These are phyloP conservation scores for Chaetomiaceae sp. DNA, from an alignment of 2,329 filamentous ascomycete genomes.

Conservation along the genomic window DNA sequence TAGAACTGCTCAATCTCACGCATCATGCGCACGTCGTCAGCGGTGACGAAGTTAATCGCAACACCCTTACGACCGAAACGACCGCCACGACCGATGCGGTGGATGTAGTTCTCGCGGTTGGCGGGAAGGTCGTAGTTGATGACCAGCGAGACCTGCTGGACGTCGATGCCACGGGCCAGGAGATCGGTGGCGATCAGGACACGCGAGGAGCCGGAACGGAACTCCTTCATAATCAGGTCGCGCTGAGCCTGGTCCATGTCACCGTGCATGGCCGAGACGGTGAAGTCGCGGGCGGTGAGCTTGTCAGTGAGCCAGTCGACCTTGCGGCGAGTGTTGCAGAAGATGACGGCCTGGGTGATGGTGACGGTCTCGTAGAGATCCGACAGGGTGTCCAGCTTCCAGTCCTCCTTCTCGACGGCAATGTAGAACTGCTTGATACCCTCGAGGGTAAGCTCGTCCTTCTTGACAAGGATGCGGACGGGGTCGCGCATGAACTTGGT, in stretches of 20 bases:
- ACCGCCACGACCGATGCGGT: constrained; percentile 98
- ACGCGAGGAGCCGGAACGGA: constrained; percentile 97
- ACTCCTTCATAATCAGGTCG: constrained; percentile 99
- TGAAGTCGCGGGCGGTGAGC: constrained; percentile 97
- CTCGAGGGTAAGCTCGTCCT: constrained; percentile 98
- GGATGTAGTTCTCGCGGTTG: constrained; percentile 99
- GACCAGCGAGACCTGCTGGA: constrained; percentile 98
- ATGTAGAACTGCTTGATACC: constrained; percentile 99
- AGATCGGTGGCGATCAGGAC: constrained; percentile 98
- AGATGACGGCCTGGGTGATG: constrained; percentile 99
- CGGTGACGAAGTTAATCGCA: constrained; percentile 99
- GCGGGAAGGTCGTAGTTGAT: constrained; percentile 99
- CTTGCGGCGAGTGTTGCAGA: constrained; percentile 99
- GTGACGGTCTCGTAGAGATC: constrained; percentile 99
- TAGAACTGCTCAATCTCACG: constrained; percentile 99
- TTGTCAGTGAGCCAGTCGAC: constrained; percentile 99
- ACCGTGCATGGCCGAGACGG: constrained; percentile 98
- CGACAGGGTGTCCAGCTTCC: constrained; percentile 98
- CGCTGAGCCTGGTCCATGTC: constrained; percentile 98
- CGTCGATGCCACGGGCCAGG: constrained; percentile 98
- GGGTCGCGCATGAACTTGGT: constrained; percentile 99
- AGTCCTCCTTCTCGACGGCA: constrained; percentile 99
- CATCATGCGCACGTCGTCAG: constrained; percentile 99
- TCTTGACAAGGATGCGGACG: constrained; percentile 98
- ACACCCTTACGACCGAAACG: constrained; percentile 99